These are phyloP conservation scores for Carex sylvatica DNA, from an alignment of 202 grass and related monocot genomes.

Conservation along the genomic window DNA sequence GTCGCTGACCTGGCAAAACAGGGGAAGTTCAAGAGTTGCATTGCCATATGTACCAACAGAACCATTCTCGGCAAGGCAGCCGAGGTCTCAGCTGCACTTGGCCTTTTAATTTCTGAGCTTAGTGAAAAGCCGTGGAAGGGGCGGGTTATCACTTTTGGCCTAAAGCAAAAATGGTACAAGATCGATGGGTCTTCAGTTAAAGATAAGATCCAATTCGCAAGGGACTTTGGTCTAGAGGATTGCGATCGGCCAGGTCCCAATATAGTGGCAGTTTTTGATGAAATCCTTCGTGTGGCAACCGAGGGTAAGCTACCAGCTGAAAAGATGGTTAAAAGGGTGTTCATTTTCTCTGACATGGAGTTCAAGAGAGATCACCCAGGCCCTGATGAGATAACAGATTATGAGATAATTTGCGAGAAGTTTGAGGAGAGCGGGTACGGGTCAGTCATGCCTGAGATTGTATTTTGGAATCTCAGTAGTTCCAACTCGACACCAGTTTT, in stretches of 20 bases:
- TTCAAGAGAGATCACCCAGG: constrained; percentile 24
- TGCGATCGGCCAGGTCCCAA: constrained; percentile 23
- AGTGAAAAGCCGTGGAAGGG: constrained; percentile 58
- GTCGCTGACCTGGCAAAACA: constrained; percentile 23
- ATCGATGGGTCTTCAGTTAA: constrained; percentile 34
- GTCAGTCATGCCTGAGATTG: constrained; percentile 40
- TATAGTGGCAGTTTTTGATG: constrained; percentile 48
- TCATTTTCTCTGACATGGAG: constrained; percentile 65
- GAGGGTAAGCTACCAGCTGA: constrained; percentile 30
- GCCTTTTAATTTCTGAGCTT: constrained; percentile 46
- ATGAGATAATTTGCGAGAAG: constrained; percentile 37
- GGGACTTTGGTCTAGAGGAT: background rate
- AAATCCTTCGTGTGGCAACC: constrained; percentile 38
- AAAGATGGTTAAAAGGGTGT: constrained; percentile 60
- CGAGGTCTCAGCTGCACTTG: constrained; percentile 34
- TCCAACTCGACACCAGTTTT: constrained; percentile 38
- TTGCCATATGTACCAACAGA: constrained; percentile 35
- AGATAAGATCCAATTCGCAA: constrained; percentile 40
- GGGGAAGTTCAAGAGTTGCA: constrained; percentile 35
- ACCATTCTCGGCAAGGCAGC: constrained; percentile 23
- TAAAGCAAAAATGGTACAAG: constrained; percentile 36
- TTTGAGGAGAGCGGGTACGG: constrained; percentile 39
- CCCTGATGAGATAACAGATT: constrained; percentile 37
- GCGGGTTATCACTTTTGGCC: constrained; percentile 47
- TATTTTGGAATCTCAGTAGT: constrained; percentile 60